Evolutionary conservation across 805 yeast genomes (phyloP).

Genomic region (Saccharomycopsis sp.): DNA sequence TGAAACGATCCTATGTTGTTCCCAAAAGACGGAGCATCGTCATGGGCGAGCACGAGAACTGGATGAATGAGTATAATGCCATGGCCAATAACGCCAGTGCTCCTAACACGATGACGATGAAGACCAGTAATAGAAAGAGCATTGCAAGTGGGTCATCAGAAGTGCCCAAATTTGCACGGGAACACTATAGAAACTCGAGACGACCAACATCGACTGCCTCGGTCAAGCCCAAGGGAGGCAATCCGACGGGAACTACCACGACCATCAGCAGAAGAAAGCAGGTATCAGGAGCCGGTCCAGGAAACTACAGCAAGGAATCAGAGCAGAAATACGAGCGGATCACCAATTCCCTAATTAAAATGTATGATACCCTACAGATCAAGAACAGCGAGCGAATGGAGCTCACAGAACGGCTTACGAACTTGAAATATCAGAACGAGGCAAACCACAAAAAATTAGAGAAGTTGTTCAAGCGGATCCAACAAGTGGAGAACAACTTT

Average conservation of each 20-base stretch:
- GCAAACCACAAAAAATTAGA: constrained; percentile 9
- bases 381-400: constrained; percentile 12
- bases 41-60: neutral
- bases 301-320: neutral
- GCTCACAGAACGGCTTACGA: constrained; percentile 12
- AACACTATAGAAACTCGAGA: neutral
- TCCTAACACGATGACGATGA: neutral
- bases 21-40: neutral
- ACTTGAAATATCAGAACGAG: constrained; percentile 12
- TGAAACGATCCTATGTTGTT: neutral
- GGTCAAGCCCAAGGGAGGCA: neutral
- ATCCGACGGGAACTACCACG: neutral
- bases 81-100: neutral
- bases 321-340: constrained; percentile 16
- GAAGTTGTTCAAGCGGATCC: constrained; percentile 4
- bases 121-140: neutral
- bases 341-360: constrained; percentile 15
- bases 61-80: neutral
- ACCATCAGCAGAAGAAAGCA: neutral
- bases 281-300: neutral
- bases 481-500: constrained; percentile 17
- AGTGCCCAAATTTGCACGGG: neutral
- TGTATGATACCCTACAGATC: constrained; percentile 16
- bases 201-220: neutral
- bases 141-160: neutral